phyloP scores from a whole-genome alignment of 139 green algal species.

The Closterium sp. region DNA sequence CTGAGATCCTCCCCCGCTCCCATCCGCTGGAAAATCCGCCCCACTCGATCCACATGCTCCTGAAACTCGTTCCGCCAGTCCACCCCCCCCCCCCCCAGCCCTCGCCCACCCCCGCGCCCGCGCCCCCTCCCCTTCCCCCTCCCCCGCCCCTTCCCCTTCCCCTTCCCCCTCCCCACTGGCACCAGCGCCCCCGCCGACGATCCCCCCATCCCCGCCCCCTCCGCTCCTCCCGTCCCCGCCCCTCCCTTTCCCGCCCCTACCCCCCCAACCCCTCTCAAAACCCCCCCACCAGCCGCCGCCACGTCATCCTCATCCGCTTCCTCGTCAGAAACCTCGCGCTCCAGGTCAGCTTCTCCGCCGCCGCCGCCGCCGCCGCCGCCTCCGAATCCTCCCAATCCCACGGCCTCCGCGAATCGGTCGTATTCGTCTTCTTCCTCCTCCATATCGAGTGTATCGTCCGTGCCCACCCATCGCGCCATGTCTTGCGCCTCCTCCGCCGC shows the following conservation, averaged over 20 bases:
- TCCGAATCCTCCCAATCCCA: background rate
- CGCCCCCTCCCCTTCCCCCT: too few relatives aligned
- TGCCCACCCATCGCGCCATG: background rate
- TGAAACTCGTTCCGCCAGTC: background rate
- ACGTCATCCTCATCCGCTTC: background rate
- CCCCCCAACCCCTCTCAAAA: background rate
- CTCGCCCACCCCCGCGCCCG: too few relatives aligned
- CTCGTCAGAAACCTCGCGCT: background rate
- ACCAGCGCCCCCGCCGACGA: background rate
- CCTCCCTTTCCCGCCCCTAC: background rate
- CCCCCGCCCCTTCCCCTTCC: background rate
- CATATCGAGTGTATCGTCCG: conserved; percentile 1
- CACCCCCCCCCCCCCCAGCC: too few relatives aligned
- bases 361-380: too few relatives aligned
- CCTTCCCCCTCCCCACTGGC: background rate
- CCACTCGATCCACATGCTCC: background rate
- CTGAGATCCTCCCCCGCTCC: background rate
- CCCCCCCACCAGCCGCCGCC: too few relatives aligned
- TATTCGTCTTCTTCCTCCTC: conserved; percentile 5
- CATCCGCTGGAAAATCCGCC: background rate
- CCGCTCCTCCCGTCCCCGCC: background rate
- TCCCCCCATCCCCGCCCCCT: background rate
- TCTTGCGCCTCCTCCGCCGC: background rate
- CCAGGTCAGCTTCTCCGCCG: background rate
- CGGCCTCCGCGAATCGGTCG: background rate